phyloP scores from a whole-genome alignment of 2,329 filamentous ascomycete genomes.

The Fusarium staphyleae region DNA sequence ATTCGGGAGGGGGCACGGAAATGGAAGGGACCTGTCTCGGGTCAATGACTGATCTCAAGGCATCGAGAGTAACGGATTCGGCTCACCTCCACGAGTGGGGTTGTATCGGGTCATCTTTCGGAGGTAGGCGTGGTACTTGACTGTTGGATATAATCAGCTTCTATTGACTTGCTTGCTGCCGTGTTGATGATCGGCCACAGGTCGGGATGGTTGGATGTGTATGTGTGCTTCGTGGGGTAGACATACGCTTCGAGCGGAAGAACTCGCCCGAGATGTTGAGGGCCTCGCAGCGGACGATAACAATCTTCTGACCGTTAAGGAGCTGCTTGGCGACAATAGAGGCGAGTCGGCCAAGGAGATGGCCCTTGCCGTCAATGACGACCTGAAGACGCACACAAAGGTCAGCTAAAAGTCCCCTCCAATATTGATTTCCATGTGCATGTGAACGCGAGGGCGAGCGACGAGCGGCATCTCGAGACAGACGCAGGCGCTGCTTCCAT shows the following conservation, averaged over 20 bases:
- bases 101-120: constrained; percentile 99
- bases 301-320: constrained; percentile 98
- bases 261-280: constrained; percentile 99
- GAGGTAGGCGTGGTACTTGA: constrained; percentile 99
- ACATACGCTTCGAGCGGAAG: constrained; percentile 99
- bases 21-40: constrained; percentile 87
- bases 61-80: constrained; percentile 23
- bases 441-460: constrained; percentile 28
- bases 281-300: constrained; percentile 97
- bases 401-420: constrained; percentile 34
- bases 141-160: constrained; percentile 67
- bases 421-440: constrained; percentile 32
- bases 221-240: constrained; percentile 27
- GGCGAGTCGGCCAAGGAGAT: constrained; percentile 98
- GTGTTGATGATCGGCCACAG: constrained; percentile 33
- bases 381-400: constrained; percentile 62
- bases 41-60: constrained; percentile 47
- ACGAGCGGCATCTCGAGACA: constrained; percentile 20
- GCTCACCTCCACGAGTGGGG: constrained; percentile 95
- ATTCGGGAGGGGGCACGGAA: constrained; percentile 99
- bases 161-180: constrained; percentile 14
- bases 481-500: constrained; percentile 18
- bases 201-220: constrained; percentile 7
- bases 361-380: constrained; percentile 99
- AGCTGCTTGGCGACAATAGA: constrained; percentile 99